Conservation (phyloP, 352 stramenopile genomes). For the Pythium scleroteichum region DNA sequence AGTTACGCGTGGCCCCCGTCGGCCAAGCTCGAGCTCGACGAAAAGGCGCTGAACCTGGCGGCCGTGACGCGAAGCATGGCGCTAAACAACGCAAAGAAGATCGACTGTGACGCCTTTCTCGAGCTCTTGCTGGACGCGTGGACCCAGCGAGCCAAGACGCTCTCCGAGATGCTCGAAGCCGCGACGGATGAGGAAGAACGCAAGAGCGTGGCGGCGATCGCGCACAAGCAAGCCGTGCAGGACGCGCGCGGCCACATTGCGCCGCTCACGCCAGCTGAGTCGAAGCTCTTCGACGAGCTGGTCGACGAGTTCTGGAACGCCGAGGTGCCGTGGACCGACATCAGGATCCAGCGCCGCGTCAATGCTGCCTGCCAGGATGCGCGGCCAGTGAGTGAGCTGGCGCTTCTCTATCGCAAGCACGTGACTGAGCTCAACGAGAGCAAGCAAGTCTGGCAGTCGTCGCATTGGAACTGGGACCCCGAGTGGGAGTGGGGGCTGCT, state of each 20-base stretch:
- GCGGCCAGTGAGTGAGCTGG: constrained; percentile 41
- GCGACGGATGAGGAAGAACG: constrained; percentile 63
- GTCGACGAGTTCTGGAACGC: constrained; percentile 75
- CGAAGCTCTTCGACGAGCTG: constrained; percentile 50
- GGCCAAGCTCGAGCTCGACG: constrained; percentile 65
- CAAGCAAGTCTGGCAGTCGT: constrained; percentile 30
- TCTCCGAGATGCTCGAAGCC: constrained; percentile 50
- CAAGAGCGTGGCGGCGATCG: constrained; percentile 28
- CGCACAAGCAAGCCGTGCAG: constrained; percentile 40
- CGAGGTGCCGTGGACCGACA: constrained; percentile 47
- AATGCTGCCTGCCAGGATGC: constrained; percentile 13
- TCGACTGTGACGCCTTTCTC: constrained; percentile 75
- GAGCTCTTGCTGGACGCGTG: constrained; percentile 64
- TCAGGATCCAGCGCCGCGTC: constrained; percentile 41
- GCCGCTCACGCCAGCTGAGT: constrained; percentile 39
- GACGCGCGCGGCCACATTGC: constrained; percentile 40
- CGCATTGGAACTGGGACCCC: constrained; percentile 26
- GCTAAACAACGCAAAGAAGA: constrained; percentile 63
- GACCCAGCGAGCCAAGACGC: constrained; percentile 50
- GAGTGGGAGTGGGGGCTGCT: constrained; percentile 33
- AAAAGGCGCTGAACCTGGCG: constrained; percentile 31
- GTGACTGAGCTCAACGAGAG: constrained; percentile 20
- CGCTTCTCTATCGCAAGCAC: constrained; percentile 43
- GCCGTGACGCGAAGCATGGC: constrained; percentile 45
- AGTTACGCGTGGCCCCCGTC: constrained; percentile 48